Percentiles rank a stretch among this genome's conserved stretches.
phyloP scores from a whole-genome alignment of 2,329 filamentous ascomycete species.

The Hypoxylon sp. region DNA sequence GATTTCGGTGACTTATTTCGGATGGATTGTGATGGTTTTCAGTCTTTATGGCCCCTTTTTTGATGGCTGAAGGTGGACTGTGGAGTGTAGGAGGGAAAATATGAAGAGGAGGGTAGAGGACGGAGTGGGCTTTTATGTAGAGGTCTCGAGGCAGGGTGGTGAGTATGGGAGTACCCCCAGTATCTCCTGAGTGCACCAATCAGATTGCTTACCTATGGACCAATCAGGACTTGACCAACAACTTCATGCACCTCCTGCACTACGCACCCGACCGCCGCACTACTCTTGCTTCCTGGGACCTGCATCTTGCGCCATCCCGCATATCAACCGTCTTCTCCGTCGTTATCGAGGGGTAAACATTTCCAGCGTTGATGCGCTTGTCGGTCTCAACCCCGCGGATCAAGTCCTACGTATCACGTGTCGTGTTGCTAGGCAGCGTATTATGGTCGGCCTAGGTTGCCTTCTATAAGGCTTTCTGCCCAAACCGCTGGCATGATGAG shows the following conservation, averaged over 20 bases:
- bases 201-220: conserved; percentile 30
- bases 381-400: conserved; percentile 15
- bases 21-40: conserved; percentile 42
- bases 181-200: conserved; percentile 46
- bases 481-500: conserved; percentile 13
- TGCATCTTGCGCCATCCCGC: conserved; percentile 27
- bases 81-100: conserved; percentile 40
- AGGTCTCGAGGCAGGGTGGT: conserved; percentile 47
- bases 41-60: conserved; percentile 31
- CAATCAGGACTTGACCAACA: conserved; percentile 34
- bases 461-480: conserved; percentile 34
- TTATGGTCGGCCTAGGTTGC: conserved; percentile 32
- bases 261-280: conserved; percentile 35
- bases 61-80: conserved; percentile 37
- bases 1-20: conserved; percentile 30
- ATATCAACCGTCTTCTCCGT: conserved; percentile 4
- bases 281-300: conserved; percentile 30
- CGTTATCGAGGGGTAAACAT: neutral
- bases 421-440: conserved; percentile 37
- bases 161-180: conserved; percentile 33
- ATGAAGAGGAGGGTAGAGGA: conserved; percentile 45
- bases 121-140: conserved; percentile 50
- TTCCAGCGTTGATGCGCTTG: conserved; percentile 16
- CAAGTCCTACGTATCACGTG: conserved; percentile 45
- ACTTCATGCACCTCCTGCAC: conserved; percentile 32